Evolutionary conservation across 2,329 filamentous ascomycete species (phyloP).

Genomic region (Emergomyces orientalis): DNA sequence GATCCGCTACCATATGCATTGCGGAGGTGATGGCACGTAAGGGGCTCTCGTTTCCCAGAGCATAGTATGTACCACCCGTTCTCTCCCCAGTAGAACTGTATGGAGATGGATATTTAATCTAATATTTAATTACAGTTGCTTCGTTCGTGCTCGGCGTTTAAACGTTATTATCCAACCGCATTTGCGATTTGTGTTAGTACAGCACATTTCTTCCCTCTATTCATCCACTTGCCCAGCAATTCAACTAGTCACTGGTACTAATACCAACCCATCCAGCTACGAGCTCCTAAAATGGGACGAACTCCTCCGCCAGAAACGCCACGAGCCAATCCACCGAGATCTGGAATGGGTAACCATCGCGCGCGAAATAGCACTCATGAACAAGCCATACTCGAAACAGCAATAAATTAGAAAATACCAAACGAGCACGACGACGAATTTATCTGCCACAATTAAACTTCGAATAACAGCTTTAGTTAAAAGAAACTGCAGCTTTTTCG

Average conservation of each 20-base stretch:
- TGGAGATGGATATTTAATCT: slow-evolving; percentile 1
- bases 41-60: slow-evolving; percentile 73
- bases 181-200: slow-evolving; percentile 66
- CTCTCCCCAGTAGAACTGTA: neutral
- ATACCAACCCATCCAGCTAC: slow-evolving; percentile 38
- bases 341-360: slow-evolving; percentile 86
- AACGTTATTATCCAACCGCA: slow-evolving; percentile 99
- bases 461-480: too few relatives aligned
- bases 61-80: slow-evolving; percentile 53
- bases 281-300: slow-evolving; percentile 97
- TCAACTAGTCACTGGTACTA: neutral
- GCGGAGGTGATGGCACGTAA: slow-evolving; percentile 91
- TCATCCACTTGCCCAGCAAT: neutral
- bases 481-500: too few relatives aligned
- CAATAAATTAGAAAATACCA: neutral
- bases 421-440: neutral
- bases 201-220: neutral
- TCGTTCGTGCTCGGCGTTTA: slow-evolving; percentile 79
- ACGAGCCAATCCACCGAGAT: slow-evolving; percentile 56
- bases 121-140: slow-evolving; percentile 51
- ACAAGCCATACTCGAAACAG: slow-evolving; percentile 63
- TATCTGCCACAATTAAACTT: slow-evolving; percentile 10
- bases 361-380: slow-evolving; percentile 89
- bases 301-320: slow-evolving; percentile 49
- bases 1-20: slow-evolving; percentile 95